Conservation (phyloP, 1,284 basidiomycete genomes). For the Meira nashicola region DNA sequence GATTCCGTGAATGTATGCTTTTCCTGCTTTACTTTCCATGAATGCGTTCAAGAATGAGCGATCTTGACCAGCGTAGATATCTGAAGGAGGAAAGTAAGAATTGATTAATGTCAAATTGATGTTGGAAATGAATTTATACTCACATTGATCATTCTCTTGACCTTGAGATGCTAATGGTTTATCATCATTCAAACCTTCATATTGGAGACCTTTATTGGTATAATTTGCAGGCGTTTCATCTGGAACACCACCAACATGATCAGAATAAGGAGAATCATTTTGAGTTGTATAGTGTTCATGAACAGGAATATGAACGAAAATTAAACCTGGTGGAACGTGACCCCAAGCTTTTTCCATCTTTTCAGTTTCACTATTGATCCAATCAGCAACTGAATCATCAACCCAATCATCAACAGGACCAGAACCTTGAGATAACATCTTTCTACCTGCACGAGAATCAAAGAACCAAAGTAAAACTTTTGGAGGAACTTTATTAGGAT, state of each 20-base stretch:
- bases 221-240: conserved; percentile 10
- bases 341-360: conserved; percentile 12
- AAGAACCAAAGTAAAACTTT: conserved; percentile 18
- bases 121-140: no score
- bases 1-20: conserved; percentile 15
- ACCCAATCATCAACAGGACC: conserved; percentile 18
- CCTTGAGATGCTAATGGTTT: conserved; percentile 13
- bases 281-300: conserved; percentile 7
- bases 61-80: conserved; percentile 13
- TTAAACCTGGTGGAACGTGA: conserved; percentile 10
- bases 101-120: no score
- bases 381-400: conserved; percentile 11
- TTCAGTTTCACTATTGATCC: conserved; percentile 12
- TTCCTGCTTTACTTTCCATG: conserved; percentile 7
- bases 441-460: conserved; percentile 15
- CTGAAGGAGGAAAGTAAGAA: background rate
- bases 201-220: conserved; percentile 5
- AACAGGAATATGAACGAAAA: conserved; percentile 17
- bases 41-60: conserved; percentile 14
- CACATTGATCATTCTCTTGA: background rate
- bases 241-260: conserved; percentile 14
- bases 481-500: background rate
- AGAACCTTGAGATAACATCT: conserved; percentile 4
- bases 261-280: conserved; percentile 7
- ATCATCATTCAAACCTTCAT: conserved; percentile 17